These are phyloP conservation scores for Arthrobotrys conoides DNA, from an alignment of 2,329 filamentous ascomycete species.

Conservation along the genomic window DNA sequence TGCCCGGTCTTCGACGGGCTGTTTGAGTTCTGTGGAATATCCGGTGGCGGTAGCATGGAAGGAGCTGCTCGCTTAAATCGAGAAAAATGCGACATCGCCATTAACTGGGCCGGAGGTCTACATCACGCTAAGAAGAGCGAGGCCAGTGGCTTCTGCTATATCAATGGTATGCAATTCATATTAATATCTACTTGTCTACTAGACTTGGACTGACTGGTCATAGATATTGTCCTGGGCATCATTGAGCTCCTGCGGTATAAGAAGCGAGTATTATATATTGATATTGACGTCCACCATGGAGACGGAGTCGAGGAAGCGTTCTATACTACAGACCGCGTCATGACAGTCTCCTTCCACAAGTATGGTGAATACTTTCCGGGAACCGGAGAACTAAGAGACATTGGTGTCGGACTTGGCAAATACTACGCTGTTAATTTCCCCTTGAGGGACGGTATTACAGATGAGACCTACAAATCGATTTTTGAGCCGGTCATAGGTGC, in stretches of 20 bases:
- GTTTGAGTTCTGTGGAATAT: conserved; percentile 80
- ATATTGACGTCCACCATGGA: conserved; percentile 92
- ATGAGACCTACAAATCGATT: conserved; percentile 86
- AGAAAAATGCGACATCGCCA: conserved; percentile 84
- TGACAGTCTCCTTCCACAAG: conserved; percentile 97
- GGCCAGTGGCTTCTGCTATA: conserved; percentile 97
- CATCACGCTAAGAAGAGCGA: conserved; percentile 97
- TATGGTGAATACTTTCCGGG: conserved; percentile 90
- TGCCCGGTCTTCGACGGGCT: conserved; percentile 78
- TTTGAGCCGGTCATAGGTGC: conserved; percentile 85
- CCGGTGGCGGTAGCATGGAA: conserved; percentile 79
- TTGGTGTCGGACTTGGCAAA: conserved; percentile 87
- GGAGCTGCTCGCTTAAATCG: conserved; percentile 78
- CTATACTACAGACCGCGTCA: conserved; percentile 87
- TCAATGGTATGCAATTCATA: conserved; percentile 78
- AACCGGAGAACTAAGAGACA: conserved; percentile 87
- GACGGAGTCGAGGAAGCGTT: conserved; percentile 94
- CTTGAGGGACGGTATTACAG: conserved; percentile 89
- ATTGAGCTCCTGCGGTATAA: conserved; percentile 86
- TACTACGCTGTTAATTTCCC: conserved; percentile 93
- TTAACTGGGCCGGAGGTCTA: conserved; percentile 96
- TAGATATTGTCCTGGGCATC: conserved; percentile 94
- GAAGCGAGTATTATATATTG: conserved; percentile 91
- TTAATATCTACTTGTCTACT: conserved; percentile 66
- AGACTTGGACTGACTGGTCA: conserved; percentile 67